Base-by-base conservation (phyloP, 2,329 filamentous ascomycete genomes). In the Acephala macrosclerotiorum region DNA sequence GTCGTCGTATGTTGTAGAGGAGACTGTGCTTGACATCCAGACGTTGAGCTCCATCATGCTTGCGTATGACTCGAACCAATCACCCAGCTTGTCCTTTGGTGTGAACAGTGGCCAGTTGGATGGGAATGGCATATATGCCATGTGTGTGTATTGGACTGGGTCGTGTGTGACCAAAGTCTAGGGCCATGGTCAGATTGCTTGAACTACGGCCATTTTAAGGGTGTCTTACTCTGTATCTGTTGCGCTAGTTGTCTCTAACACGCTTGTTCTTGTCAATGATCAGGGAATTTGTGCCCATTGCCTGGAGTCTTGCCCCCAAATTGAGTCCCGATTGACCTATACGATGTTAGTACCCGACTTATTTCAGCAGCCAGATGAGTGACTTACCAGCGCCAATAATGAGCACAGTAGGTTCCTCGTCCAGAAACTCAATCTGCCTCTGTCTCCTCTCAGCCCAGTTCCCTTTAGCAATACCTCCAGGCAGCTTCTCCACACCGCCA, bases 71-170 rank as follows among this genome's bases (percentile, higher is more conserved):
- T 91, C 88, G 66, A 92, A 88, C 78, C 87, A 92, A 49, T 91
- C 87, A 1, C 82, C 90, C 0, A 91, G 79, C 73, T 92, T 91
- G 75, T 91, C 89, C 73, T 91, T 91, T 6, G 89, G 88, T 0
- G 89, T 90, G 75, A 90, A 92, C n/a, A 90, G 78, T 2, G 89
- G 89, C 89, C 89, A 92, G 58, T 33, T 62, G 81, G 80, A 73
- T 0, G 89, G 90, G 73, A 91, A 92, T 0, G 80, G 79, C 3
- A 92, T 69, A 73, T 90, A 92, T 0, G 90, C 87, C 78, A 91
- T 78, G 72, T 88, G 85, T 66, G 86, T 83, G 65, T 81, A 85
- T 80, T 71, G 71, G 1, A 91, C 86, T 0, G 89, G 88, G 71
- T 92, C 90, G 70, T 92, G 90, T 0, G 90, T 84, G 0, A 91